Base-by-base conservation (phyloP, 2,329 filamentous ascomycete genomes). In the Hymenotorrendiella dingleyae region DNA sequence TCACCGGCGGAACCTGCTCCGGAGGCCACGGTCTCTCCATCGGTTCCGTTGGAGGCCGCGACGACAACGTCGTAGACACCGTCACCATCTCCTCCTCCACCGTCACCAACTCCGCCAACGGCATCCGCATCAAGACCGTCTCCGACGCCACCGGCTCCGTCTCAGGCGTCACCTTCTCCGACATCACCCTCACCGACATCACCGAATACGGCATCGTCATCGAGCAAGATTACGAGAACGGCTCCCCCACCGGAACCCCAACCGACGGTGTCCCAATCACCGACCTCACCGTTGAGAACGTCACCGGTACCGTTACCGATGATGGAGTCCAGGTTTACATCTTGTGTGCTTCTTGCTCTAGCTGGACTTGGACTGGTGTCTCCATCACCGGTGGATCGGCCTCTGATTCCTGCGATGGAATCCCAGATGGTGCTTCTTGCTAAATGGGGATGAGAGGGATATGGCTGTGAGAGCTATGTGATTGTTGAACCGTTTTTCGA, bases 81-180 rank as follows among this genome's bases (percentile, higher is more conserved):
- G 28, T 45, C 8, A 36, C 36, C 4, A 45, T 45, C 38, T 28
- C 22, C 10, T 28, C 26, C 20, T 36, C 22, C 33, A 37, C 16
- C 8, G 27, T 45, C 33, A 36, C 30, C 14, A 23, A 50, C 38
- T 51, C 50, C 16, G 38, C 39, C n/a, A 49, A 50, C 62, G 28
- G 65, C 62, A 45, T 77, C 38, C 73, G 76, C 44, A 70, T 80
- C 62, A 81, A 80, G 66, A 74, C 73, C 12, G 66, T 71, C 22
- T 67, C 61, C 36, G 68, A 63, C 41, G 67, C 67, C 3, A 76
- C 70, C 0, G 76, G 76, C 33, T 61, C 62, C 11, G 73, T 80
- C 46, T 63, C 58, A 24, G 67, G 66, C 42, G 64, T 79, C 27
- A 75, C 69, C 2, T 79, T 75, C 62, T 62, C 61, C 24, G 64